Base-by-base conservation (phyloP, 768 basidiomycete genomes). In the Lactarius hengduanensis region DNA sequence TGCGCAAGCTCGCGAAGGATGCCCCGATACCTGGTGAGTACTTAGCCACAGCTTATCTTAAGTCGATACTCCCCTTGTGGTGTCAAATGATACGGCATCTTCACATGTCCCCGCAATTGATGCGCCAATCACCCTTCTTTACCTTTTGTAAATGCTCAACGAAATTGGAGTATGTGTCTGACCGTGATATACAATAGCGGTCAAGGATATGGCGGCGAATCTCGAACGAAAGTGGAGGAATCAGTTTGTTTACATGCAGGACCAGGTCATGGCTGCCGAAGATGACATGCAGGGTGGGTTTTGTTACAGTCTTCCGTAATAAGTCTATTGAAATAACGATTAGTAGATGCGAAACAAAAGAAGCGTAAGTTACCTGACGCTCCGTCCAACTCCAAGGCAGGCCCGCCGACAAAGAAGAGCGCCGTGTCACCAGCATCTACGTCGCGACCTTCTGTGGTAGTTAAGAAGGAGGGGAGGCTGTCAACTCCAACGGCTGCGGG, bases 191-290 rank as follows among this genome's bases (percentile, higher is more conserved):
- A 75, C 45, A 72, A 76, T 82, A 94, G 92, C 92, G 79, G 85
- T 92, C 88, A 91, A 92, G 87, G 92, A 94, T 80, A 91, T 94
- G 90, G 92, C 92, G 72, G 85, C 85, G 75, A 92, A 91, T 80
- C 81, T 94, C 80, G 91, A 92, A 78, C 85, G 85, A 73, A 87
- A 86, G 80, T 94, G 92, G 92, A 86, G 90, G 65, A 79, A 80
- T 68, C 78, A 91, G 76, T 79, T 89, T 73, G 79, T 74, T 72
- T 75, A 72, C 73, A 72, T 69, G 72, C 71, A 84, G 80, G 74
- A 77, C 76, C 79, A 80, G 73, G 65, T 74, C 80, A 82, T 74
- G 70, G 69, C 71, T 36, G 71, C 58, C 34, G 75, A 77, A 64
- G 72, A 71, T 20, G 70, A 72, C 47, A 45, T 22, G 53, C 90